Evolutionary conservation across 2,329 filamentous ascomycete genomes (phyloP).

Genomic region (Lasiodiplodia hormozganensis): DNA sequence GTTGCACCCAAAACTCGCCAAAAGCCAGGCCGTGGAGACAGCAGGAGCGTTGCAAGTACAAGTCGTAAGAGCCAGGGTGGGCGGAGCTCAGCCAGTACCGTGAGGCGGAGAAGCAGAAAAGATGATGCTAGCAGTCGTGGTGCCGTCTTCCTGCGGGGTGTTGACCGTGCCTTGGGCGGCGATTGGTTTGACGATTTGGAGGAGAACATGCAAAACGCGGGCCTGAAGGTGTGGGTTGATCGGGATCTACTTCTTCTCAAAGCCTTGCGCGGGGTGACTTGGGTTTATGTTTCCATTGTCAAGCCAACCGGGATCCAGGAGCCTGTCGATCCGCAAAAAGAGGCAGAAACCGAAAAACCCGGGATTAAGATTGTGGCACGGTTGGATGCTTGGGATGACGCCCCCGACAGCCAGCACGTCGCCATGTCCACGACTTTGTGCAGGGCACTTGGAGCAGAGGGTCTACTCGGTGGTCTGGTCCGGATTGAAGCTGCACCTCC

Average conservation of each 20-base stretch:
- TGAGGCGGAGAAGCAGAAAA: constrained; percentile 62
- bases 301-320: constrained; percentile 79
- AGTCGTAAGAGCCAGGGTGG: constrained; percentile 75
- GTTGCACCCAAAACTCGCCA: constrained; percentile 91
- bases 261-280: constrained; percentile 76
- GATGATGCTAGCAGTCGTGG: constrained; percentile 71
- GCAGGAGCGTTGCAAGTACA: constrained; percentile 78
- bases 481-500: constrained; percentile 83
- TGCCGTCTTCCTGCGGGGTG: constrained; percentile 77
- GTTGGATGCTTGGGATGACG: constrained; percentile 81
- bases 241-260: constrained; percentile 75
- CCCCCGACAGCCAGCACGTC: constrained; percentile 79
- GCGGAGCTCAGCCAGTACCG: constrained; percentile 76
- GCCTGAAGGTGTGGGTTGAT: constrained; percentile 84
- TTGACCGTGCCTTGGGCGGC: constrained; percentile 72
- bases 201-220: constrained; percentile 55
- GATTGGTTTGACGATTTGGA: constrained; percentile 80
- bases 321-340: constrained; percentile 74
- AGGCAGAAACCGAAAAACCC: constrained; percentile 64
- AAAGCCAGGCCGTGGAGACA: constrained; percentile 68
- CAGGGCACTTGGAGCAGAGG: constrained; percentile 71
- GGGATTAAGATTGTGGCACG: constrained; percentile 77
- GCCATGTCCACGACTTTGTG: constrained; percentile 82
- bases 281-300: constrained; percentile 84
- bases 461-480: constrained; percentile 83